A percentile compares a stretch with the other conserved stretches of the same genome.
Evolutionary conservation across 352 stramenopile species (phyloP).

Genomic region (Globisporangium emineosum): DNA sequence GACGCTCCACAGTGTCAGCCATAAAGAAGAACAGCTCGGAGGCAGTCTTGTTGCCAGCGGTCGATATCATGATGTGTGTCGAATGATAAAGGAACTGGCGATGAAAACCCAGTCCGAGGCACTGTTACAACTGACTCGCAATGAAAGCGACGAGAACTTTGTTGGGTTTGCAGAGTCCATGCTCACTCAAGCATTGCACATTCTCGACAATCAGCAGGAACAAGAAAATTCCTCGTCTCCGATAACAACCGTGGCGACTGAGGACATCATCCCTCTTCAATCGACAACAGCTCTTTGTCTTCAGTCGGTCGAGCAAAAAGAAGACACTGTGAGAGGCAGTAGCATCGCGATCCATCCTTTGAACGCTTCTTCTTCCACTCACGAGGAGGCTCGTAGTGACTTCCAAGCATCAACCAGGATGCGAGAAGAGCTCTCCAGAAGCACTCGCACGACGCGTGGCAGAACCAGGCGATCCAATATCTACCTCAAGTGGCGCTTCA

Average conservation of each 20-base stretch:
- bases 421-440: neutral
- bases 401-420: neutral
- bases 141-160: neutral
- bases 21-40: neutral
- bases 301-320: neutral
- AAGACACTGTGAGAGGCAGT: neutral
- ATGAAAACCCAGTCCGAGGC: neutral
- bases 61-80: neutral
- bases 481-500: slow-evolving; percentile 14
- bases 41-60: neutral
- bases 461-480: neutral
- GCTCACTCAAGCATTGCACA: neutral
- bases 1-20: neutral
- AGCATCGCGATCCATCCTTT: neutral
- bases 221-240: neutral
- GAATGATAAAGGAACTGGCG: slow-evolving; percentile 5
- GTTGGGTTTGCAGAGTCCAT: neutral
- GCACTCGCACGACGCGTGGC: neutral
- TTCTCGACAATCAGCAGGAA: neutral
- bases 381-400: neutral
- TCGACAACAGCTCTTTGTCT: neutral
- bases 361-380: neutral
- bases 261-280: neutral
- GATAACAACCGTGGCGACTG: neutral
- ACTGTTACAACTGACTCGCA: neutral